Evolutionary conservation across 2,329 filamentous ascomycete species (phyloP).

Genomic region (Diaporthe velutina): DNA sequence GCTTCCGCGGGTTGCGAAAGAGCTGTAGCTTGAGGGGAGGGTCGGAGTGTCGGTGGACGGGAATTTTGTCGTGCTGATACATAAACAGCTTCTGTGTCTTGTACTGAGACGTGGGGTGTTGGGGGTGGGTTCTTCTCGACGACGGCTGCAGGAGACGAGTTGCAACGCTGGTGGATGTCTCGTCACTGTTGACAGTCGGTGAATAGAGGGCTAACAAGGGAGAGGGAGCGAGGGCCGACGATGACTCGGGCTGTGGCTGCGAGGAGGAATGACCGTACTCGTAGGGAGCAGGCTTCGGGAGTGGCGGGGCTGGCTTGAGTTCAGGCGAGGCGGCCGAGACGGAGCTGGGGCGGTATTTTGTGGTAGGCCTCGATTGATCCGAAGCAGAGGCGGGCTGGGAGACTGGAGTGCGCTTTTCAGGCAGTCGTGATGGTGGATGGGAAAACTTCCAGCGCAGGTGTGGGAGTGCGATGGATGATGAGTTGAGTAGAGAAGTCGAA

Average conservation of each 20-base stretch:
- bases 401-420: slow-evolving; percentile 20
- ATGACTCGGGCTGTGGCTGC: slow-evolving; percentile 14
- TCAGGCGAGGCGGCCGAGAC: slow-evolving; percentile 26
- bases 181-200: slow-evolving; percentile 14
- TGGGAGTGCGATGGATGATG: slow-evolving; percentile 30
- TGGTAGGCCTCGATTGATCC: slow-evolving; percentile 12
- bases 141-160: slow-evolving; percentile 31
- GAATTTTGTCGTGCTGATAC: slow-evolving; percentile 95
- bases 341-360: neutral
- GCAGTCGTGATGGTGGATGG: slow-evolving; percentile 22
- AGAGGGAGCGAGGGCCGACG: slow-evolving; percentile 18
- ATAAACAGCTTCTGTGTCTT: slow-evolving; percentile 80
- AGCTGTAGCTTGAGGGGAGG: slow-evolving; percentile 95
- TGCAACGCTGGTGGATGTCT: slow-evolving; percentile 10
- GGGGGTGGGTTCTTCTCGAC: slow-evolving; percentile 8
- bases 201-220: neutral
- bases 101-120: slow-evolving; percentile 47
- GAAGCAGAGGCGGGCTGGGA: neutral
- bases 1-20: slow-evolving; percentile 96
- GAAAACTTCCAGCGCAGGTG: slow-evolving; percentile 29
- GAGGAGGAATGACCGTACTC: slow-evolving; percentile 32
- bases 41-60: slow-evolving; percentile 89
- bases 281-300: slow-evolving; percentile 31
- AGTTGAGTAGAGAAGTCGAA: slow-evolving; percentile 17
- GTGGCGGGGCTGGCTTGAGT: slow-evolving; percentile 26